These are phyloP conservation scores for Tetracladium marchalianum DNA, from an alignment of 495 filamentous ascomycete genomes.

Conservation along the genomic window DNA sequence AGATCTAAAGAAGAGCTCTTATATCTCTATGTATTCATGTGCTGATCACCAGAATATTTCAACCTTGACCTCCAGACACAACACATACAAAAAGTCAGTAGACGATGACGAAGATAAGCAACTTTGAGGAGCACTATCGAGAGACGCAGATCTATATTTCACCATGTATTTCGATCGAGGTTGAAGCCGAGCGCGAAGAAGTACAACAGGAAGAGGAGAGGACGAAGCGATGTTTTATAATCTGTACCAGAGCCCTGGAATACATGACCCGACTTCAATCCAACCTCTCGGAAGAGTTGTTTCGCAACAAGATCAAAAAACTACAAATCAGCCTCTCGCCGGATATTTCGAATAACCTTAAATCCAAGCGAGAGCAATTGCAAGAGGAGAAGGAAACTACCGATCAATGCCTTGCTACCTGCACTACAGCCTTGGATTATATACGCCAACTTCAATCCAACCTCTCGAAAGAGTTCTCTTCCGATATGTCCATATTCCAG, in stretches of 20 bases:
- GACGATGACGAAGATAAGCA: too few relatives aligned
- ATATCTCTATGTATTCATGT: too few relatives aligned
- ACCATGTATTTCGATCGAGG: background rate
- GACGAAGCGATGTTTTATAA: background rate
- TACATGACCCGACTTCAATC: slow-evolving; percentile 5
- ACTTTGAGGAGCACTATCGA: too few relatives aligned
- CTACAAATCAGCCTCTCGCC: background rate
- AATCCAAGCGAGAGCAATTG: background rate
- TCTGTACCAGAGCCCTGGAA: background rate
- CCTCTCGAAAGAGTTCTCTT: background rate
- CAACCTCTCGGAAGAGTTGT: background rate
- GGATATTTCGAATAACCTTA: background rate
- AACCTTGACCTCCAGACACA: too few relatives aligned
- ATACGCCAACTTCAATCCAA: slow-evolving; percentile 5
- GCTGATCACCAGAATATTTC: too few relatives aligned
- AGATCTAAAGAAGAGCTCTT: too few relatives aligned
- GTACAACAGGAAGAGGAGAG: background rate
- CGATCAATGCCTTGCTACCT: background rate
- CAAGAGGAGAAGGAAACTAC: slow-evolving; percentile 1
- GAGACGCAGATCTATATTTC: background rate
- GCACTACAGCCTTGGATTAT: background rate
- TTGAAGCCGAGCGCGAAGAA: background rate
- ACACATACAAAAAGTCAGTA: too few relatives aligned
- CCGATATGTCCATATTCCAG: background rate
- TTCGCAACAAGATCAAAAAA: background rate